These are phyloP conservation scores for Pleoardoris graminearum DNA, from an alignment of 2,329 filamentous ascomycete species.

Conservation along the genomic window DNA sequence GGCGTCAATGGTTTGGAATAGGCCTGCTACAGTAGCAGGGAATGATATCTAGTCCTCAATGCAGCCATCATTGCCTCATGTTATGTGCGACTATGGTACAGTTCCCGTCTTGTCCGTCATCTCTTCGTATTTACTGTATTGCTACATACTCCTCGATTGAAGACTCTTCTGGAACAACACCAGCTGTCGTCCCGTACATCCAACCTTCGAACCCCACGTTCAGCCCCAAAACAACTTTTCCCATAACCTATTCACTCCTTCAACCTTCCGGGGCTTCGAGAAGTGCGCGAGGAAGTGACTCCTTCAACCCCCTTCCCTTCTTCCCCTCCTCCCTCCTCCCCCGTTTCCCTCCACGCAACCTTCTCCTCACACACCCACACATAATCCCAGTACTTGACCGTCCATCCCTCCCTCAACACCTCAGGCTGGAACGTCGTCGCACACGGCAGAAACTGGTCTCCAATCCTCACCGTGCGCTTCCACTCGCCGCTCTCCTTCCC, in stretches of 20 bases:
- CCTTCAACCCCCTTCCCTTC: neutral
- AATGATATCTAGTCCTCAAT: constrained; percentile 47
- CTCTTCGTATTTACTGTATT: too few species aligned
- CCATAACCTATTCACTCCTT: too few species aligned
- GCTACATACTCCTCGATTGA: too few species aligned
- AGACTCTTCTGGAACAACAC: too few species aligned
- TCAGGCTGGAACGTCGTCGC: constrained; percentile 38
- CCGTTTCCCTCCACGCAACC: constrained; percentile 25
- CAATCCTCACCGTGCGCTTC: constrained; percentile 45
- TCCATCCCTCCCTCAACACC: constrained; percentile 33
- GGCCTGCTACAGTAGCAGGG: constrained; percentile 37
- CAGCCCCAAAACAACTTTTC: too few species aligned
- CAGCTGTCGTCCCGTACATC: too few species aligned
- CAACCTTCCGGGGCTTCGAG: too few species aligned
- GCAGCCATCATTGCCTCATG: constrained; percentile 32
- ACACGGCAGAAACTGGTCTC: constrained; percentile 48
- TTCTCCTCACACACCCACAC: constrained; percentile 47
- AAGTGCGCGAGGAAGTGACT: too few species aligned
- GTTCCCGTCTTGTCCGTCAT: neutral
- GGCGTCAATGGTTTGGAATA: constrained; percentile 45
- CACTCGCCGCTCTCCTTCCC: constrained; percentile 30
- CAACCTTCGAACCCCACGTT: too few species aligned
- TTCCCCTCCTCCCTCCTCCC: neutral
- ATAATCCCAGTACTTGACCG: constrained; percentile 37
- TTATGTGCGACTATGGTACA: too few species aligned